Evolutionary conservation across 2,329 filamentous ascomycete genomes (phyloP), one percentile per base, ranked within the genome.

Genomic region (Trichoderma afroharzianum): DNA sequence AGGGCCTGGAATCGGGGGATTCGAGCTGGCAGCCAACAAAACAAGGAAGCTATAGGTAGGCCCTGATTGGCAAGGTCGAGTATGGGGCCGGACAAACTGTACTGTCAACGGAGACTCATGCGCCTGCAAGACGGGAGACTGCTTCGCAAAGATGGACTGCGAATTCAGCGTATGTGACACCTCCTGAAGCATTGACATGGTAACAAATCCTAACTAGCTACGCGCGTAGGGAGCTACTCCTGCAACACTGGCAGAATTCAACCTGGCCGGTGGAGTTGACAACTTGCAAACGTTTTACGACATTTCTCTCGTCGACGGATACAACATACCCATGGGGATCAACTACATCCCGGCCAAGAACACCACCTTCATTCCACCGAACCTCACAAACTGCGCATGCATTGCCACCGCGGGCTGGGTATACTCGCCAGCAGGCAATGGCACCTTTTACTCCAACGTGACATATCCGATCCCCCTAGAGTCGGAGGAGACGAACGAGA

Each of bases 81-180:
- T 96, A 32, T 96, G 93, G 93, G 93, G 90, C 14, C 86, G 93
- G 68, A 95, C 93, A 21, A 96, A 96, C 78, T 97, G 93, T 82
- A 92, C 88, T 50, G 93, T 94, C 79, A 89, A 91, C 75, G 84
- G 84, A 18, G 86, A 89, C 62, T 91, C 90, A 1, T 89, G 85
- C 66, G 90, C 91, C 26, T 96, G 93, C 80, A 80, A 84, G 64
- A 94, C 93, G 2, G 93, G 93, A 8, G 93, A 96, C 80, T 96
- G 93, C 79, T 89, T 90, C 72, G 90, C 90, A 6, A 86, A 88
- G 72, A 77, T 95, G 72, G 84, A 91, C 77, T 97, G 92, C 82
- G 83, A 87, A 76, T 88, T 88, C 75, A 89, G 91, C 73, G 92
- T 93, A 83, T 82, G 90, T 75, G 12, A 9, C 3, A 28, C 26